A percentile compares a stretch with the other conserved stretches of the same genome.
Conservation (phyloP, 768 basidiomycete species). For the Mycena kentingensis region DNA sequence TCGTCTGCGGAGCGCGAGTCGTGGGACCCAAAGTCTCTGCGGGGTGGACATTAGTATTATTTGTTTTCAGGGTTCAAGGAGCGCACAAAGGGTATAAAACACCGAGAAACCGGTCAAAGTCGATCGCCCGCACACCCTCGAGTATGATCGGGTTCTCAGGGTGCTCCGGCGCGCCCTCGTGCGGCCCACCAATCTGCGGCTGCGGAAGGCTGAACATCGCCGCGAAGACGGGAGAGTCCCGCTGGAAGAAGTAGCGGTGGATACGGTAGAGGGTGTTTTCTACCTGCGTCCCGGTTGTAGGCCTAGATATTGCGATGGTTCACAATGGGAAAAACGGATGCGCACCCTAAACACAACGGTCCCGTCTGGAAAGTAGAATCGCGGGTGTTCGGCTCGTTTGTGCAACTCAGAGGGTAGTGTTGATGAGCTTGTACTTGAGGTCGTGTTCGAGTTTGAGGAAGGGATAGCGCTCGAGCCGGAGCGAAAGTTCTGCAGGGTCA, state of each 20-base stretch:
- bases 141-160: slow-evolving; percentile 41
- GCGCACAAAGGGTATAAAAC: slow-evolving; percentile 56
- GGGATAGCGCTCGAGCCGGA: too few species aligned
- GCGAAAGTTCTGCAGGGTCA: too few species aligned
- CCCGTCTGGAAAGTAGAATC: slow-evolving; percentile 30
- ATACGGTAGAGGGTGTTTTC: slow-evolving; percentile 34
- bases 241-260: slow-evolving; percentile 39
- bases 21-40: slow-evolving; percentile 15
- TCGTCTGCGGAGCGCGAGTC: slow-evolving; percentile 23
- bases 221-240: slow-evolving; percentile 36
- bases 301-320: background rate
- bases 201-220: slow-evolving; percentile 26
- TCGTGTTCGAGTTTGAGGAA: background rate
- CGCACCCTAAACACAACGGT: slow-evolving; percentile 28
- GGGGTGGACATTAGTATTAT: background rate
- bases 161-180: slow-evolving; percentile 33
- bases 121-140: slow-evolving; percentile 41
- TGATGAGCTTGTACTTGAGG: background rate
- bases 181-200: slow-evolving; percentile 10
- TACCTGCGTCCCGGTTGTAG: slow-evolving; percentile 29
- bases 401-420: background rate
- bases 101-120: slow-evolving; percentile 54
- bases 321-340: background rate
- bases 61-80: too few species aligned
- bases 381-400: slow-evolving; percentile 25